Evolutionary conservation across 257 asterid genomes (phyloP).

Genomic region (Oldenlandia corymbosa): DNA sequence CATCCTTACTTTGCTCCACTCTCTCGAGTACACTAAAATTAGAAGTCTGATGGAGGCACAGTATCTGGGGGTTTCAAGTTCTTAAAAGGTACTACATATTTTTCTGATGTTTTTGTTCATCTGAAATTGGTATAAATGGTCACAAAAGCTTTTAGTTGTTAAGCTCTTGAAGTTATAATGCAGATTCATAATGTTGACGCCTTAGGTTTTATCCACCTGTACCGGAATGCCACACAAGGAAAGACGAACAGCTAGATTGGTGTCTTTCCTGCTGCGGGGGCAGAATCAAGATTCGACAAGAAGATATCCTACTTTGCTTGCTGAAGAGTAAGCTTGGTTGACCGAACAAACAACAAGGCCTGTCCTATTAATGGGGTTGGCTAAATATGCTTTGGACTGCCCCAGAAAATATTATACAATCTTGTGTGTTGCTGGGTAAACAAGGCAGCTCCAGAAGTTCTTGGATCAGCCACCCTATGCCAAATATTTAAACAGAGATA

Average conservation of each 20-base stretch:
- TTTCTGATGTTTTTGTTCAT: too few species aligned
- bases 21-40: constrained; percentile 11
- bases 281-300: background rate
- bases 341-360: too few species aligned
- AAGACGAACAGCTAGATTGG: background rate
- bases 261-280: background rate
- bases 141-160: too few species aligned
- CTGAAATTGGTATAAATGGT: too few species aligned
- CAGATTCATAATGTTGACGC: background rate
- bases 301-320: background rate
- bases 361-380: too few species aligned
- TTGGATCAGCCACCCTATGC: background rate
- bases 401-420: too few species aligned
- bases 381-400: too few species aligned
- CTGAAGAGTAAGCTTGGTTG: background rate
- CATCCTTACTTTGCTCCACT: constrained; percentile 73
- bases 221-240: background rate
- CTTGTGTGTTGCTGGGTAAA: too few species aligned
- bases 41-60: background rate
- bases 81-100: background rate
- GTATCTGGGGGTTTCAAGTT: background rate
- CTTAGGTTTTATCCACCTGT: background rate
- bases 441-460: background rate
- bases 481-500: background rate
- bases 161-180: background rate